Percentiles rank a stretch among this genome's conserved stretches.
These are phyloP conservation scores for Mortierella sp. DNA, from an alignment of 371 early-diverging fungal genomes.

Conservation along the genomic window DNA sequence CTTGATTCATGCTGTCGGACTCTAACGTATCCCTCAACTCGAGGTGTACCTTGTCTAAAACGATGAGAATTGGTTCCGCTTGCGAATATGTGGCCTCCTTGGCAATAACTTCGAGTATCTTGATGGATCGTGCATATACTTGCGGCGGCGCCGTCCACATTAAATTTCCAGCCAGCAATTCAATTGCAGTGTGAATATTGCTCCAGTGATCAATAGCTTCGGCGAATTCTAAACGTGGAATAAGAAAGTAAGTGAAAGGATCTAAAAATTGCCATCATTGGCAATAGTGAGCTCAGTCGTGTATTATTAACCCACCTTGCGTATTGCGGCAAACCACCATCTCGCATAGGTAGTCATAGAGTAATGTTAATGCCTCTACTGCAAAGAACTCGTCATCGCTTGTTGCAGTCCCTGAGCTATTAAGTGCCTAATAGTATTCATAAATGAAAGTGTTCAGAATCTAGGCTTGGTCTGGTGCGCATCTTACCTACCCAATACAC, in stretches of 20 bases:
- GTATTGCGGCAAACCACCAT: constrained; percentile 39
- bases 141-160: constrained; percentile 38
- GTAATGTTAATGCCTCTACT: constrained; percentile 28
- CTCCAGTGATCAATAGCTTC: constrained; percentile 56
- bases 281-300: background rate
- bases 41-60: constrained; percentile 30
- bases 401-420: constrained; percentile 22
- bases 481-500: background rate
- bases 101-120: constrained; percentile 35
- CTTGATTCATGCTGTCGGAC: constrained; percentile 1
- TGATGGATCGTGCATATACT: constrained; percentile 32
- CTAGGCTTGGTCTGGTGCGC: background rate
- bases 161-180: constrained; percentile 36
- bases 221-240: constrained; percentile 27
- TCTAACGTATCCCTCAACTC: constrained; percentile 36
- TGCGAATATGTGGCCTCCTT: constrained; percentile 32
- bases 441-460: background rate
- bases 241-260: background rate
- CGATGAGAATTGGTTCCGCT: constrained; percentile 17
- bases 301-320: constrained; percentile 18
- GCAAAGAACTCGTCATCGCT: constrained; percentile 45
- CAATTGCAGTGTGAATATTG: constrained; percentile 40
- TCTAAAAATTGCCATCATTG: background rate
- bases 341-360: constrained; percentile 40
- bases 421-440: constrained; percentile 15